Base-by-base conservation (phyloP, 495 filamentous ascomycete species). In the Penicillium verhagenii region DNA sequence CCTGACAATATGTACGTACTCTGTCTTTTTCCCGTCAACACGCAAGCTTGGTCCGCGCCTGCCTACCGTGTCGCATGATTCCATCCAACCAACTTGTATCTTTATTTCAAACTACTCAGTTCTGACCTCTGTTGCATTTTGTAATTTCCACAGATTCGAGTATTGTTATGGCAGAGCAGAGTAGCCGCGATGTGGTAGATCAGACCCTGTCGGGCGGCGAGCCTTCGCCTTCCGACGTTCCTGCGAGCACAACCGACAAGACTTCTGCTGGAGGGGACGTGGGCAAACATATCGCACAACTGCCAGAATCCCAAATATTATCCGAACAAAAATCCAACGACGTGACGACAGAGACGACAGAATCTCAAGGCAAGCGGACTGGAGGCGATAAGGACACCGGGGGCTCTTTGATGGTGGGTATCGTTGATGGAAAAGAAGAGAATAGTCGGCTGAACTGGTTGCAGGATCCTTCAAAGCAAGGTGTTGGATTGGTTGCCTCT, bases 161-260 rank as follows among this genome's bases (percentile, higher is more conserved):
- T 70, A 79, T 86, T 88, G 86, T 87, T 87, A 89, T 89, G 86
- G 86, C 86, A 88, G 85, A 88, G 84, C 82, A 84, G 81, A 82
- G 70, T 70, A 75, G 71, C 79, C 83, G 85, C 77, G 81, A 89
- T 89, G 86, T 88, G 86, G 85, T 88, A 87, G 81, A 86, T 78
- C 76, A 85, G 82, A 80, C 79, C 77, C 77, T 76, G 86, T 88
- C 85, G 86, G 82, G 84, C 79, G 82, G 85, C 83, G 83, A 82
- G 68, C 66, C 71, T 73, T 84, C 83, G 83, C 80, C 81, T 76
- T 83, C 84, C 82, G 86, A 84, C 82, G 84, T 80, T 80, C 74
- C 80, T 86, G 84, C 79, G 82, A 84, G 77, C 77, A 78, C 73
- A 67, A 79, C 72, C 71, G 79, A 75, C 73, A 76, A 72, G 54